These are phyloP conservation scores for Fagus crenata DNA, from an alignment of 306 rosid genomes.

Conservation along the genomic window DNA sequence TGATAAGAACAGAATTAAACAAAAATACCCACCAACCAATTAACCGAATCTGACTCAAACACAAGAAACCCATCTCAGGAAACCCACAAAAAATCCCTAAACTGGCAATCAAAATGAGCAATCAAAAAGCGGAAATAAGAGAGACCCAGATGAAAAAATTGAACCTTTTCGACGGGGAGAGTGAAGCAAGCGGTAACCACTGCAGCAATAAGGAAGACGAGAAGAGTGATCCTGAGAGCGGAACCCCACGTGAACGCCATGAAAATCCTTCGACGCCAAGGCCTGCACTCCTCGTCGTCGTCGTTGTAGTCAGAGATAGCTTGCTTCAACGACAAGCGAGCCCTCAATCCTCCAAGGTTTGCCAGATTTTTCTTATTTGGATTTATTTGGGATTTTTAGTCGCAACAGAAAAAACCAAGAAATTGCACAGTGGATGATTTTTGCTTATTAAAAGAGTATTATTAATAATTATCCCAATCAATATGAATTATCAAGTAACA, in stretches of 20 bases:
- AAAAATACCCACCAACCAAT: not conserved
- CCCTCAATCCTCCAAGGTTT: slow-evolving; percentile 71
- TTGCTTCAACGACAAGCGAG: slow-evolving; percentile 79
- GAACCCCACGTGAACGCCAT: slow-evolving; percentile 73
- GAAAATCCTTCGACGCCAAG: slow-evolving; percentile 67
- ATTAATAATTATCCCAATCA: too few relatives aligned
- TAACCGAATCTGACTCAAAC: slow-evolving; percentile 6
- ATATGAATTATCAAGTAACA: too few relatives aligned
- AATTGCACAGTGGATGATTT: slow-evolving; percentile 2
- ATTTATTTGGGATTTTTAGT: not conserved
- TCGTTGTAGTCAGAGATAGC: slow-evolving; percentile 41
- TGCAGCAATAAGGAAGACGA: slow-evolving; percentile 66
- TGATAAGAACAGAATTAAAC: not conserved
- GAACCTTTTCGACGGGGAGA: slow-evolving; percentile 86
- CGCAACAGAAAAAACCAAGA: slow-evolving; percentile 5
- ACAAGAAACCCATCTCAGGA: slow-evolving; percentile 6
- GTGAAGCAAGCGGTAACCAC: slow-evolving; percentile 65
- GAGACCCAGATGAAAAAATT: slow-evolving; percentile 22
- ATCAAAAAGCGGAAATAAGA: slow-evolving; percentile 15
- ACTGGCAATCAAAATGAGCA: not conserved
- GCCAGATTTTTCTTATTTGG: slow-evolving; percentile 57
- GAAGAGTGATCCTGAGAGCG: slow-evolving; percentile 63
- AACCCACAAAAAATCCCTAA: not conserved
- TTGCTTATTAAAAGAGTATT: too few relatives aligned
- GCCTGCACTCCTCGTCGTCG: slow-evolving; percentile 67